These are phyloP conservation scores for Venturia pyrina DNA, from an alignment of 2,329 filamentous ascomycete genomes.

Conservation along the genomic window DNA sequence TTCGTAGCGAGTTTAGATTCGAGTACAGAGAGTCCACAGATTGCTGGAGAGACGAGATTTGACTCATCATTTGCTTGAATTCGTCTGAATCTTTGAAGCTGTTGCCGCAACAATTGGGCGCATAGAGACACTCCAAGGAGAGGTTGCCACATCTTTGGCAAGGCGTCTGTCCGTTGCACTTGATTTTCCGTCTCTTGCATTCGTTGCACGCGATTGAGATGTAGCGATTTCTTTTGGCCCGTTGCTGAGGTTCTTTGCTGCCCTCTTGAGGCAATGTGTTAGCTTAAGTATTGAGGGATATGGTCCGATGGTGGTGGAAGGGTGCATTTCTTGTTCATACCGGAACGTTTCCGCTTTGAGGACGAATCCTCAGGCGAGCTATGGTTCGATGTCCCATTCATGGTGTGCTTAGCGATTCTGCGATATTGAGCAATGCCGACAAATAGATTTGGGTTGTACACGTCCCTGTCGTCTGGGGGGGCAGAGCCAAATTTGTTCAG, in stretches of 20 bases:
- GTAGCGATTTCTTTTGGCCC: constrained; percentile 56
- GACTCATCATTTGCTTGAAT: constrained; percentile 69
- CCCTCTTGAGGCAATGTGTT: not conserved
- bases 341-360: constrained; percentile 5
- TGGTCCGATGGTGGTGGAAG: not conserved
- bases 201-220: constrained; percentile 60
- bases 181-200: constrained; percentile 58
- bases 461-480: not conserved
- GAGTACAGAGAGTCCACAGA: constrained; percentile 72
- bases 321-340: not conserved
- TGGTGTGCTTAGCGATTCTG: not conserved
- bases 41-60: constrained; percentile 67
- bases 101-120: constrained; percentile 56
- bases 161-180: constrained; percentile 56
- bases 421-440: not conserved
- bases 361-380: not conserved
- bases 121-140: constrained; percentile 53
- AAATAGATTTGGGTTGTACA: not conserved
- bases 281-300: not conserved
- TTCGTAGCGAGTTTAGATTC: constrained; percentile 58
- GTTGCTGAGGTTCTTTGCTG: constrained; percentile 32
- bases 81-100: constrained; percentile 91
- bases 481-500: not conserved
- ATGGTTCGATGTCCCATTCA: constrained; percentile 2
- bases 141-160: constrained; percentile 57